These are phyloP conservation scores for Mycosphaerella sp. DNA, from an alignment of 2,329 filamentous ascomycete species.

Conservation along the genomic window DNA sequence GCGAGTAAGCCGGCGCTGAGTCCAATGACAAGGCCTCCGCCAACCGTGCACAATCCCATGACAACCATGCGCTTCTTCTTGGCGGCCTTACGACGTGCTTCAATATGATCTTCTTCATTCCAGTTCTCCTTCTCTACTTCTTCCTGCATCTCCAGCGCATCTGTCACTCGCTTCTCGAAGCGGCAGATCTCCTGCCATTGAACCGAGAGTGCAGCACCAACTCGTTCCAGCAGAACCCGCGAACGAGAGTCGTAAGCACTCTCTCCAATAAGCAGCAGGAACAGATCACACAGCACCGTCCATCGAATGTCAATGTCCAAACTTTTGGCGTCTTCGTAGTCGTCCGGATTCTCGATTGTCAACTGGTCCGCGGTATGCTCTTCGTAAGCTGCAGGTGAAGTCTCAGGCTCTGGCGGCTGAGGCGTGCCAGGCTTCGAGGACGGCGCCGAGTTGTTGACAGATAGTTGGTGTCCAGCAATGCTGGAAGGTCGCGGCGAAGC, in stretches of 20 bases:
- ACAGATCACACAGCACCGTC: constrained; percentile 94
- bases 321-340: constrained; percentile 72
- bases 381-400: constrained; percentile 48
- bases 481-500: constrained; percentile 24
- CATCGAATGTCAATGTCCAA: constrained; percentile 95
- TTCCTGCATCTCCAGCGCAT: constrained; percentile 96
- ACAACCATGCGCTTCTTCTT: constrained; percentile 80
- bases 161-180: constrained; percentile 95
- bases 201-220: constrained; percentile 73
- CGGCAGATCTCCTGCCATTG: constrained; percentile 89
- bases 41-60: constrained; percentile 95
- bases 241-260: constrained; percentile 88
- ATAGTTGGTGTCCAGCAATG: constrained; percentile 14
- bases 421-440: constrained; percentile 34
- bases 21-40: constrained; percentile 89
- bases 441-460: constrained; percentile 13
- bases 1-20: constrained; percentile 87
- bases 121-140: constrained; percentile 90
- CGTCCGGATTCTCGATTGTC: constrained; percentile 72
- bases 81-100: constrained; percentile 71
- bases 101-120: constrained; percentile 95
- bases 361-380: constrained; percentile 64
- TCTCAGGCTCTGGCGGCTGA: constrained; percentile 14
- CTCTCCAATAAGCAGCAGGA: constrained; percentile 93
- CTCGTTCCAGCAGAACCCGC: constrained; percentile 71